Percentiles rank a stretch among this genome's conserved stretches.
Conservation (phyloP, 768 basidiomycete genomes). For the Infundibulicybe gibba region DNA sequence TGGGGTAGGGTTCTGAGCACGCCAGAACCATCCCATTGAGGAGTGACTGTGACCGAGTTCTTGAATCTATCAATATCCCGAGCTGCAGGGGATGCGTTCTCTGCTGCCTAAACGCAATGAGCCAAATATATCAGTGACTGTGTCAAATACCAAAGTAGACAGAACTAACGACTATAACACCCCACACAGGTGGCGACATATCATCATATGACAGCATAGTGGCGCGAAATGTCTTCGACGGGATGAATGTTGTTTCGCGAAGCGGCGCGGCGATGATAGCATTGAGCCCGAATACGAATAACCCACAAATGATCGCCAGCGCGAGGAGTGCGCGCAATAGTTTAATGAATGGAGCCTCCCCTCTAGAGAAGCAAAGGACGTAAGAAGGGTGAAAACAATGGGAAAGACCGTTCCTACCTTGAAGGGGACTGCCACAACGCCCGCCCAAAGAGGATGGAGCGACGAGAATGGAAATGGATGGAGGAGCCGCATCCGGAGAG, state of each 20-base stretch:
- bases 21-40: slow-evolving; percentile 3
- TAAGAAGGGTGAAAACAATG: neutral
- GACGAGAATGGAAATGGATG: neutral
- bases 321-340: neutral
- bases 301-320: neutral
- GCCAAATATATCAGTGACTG: neutral
- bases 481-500: too few species aligned
- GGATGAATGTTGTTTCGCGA: slow-evolving; percentile 2
- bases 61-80: neutral
- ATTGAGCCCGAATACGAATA: slow-evolving; percentile 1
- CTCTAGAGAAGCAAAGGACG: neutral
- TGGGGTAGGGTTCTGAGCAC: neutral
- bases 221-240: slow-evolving; percentile 2
- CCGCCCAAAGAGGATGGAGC: neutral
- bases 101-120: too few species aligned
- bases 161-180: slow-evolving; percentile 1
- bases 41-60: slow-evolving; percentile 1
- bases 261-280: slow-evolving; percentile 4
- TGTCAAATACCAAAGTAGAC: neutral
- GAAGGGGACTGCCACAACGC: neutral
- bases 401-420: neutral
- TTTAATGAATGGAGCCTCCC: neutral
- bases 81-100: neutral
- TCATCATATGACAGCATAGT: slow-evolving; percentile 4
- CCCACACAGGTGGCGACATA: slow-evolving; percentile 5